phyloP scores from a whole-genome alignment of 345 rosid genomes.

The Gossypium ekmanianum region DNA sequence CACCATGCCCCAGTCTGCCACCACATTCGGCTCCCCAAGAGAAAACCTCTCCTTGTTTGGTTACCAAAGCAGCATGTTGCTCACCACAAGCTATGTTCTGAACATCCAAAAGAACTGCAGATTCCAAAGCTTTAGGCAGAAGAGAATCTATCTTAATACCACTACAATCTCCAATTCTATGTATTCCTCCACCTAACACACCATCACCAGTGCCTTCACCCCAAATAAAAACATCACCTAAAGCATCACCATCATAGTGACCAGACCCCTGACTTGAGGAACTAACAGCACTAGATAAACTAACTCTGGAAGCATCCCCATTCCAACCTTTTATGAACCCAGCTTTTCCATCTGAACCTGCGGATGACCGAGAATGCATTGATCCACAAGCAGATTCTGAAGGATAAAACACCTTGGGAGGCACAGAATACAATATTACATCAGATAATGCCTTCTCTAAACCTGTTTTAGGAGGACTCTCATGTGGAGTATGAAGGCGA shows the following conservation, averaged over 20 bases:
- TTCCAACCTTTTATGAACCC: slow-evolving; percentile 42
- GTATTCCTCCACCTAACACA: slow-evolving; percentile 61
- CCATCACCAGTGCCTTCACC: slow-evolving; percentile 78
- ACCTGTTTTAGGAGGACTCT: slow-evolving; percentile 58
- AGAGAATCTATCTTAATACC: slow-evolving; percentile 58
- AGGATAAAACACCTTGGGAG: slow-evolving; percentile 54
- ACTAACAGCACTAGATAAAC: slow-evolving; percentile 80
- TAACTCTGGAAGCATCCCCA: slow-evolving; percentile 73
- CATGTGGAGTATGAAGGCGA: slow-evolving; percentile 54
- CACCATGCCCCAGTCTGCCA: slow-evolving; percentile 81
- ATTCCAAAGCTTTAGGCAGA: slow-evolving; percentile 65
- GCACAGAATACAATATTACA: slow-evolving; percentile 49
- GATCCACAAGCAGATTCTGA: slow-evolving; percentile 61
- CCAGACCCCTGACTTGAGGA: slow-evolving; percentile 84
- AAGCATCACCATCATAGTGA: slow-evolving; percentile 70
- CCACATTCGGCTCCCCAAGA: slow-evolving; percentile 78
- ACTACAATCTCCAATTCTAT: slow-evolving; percentile 40
- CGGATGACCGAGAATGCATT: slow-evolving; percentile 62
- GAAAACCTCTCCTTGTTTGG: slow-evolving; percentile 76
- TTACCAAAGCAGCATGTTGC: slow-evolving; percentile 61
- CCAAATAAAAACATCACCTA: slow-evolving; percentile 82
- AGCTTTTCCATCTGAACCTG: slow-evolving; percentile 62
- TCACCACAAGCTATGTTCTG: slow-evolving; percentile 82
- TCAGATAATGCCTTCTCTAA: slow-evolving; percentile 61
- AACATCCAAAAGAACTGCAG: slow-evolving; percentile 71